Base-by-base conservation (phyloP, 441 rosid species). In the Brassica balearica region DNA sequence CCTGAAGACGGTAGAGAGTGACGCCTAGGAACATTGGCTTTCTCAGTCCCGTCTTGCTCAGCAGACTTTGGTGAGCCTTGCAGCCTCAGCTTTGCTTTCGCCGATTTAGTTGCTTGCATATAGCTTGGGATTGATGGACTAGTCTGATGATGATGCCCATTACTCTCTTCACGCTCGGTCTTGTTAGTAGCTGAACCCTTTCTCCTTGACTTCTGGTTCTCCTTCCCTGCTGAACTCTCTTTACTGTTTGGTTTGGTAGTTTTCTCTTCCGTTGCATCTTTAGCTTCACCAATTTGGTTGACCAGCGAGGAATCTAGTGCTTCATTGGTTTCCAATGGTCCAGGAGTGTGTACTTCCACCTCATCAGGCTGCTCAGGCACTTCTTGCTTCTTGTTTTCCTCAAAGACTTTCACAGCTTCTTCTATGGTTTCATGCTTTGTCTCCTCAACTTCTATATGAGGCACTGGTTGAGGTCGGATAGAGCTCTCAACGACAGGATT, bases 51-150 rank as follows among this genome's bases (percentile, higher is more conserved):
- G 1, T 93, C 97, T 78, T 89, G 93, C 81, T 86, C 86, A 41
- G 87, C 85, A 32, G 89, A 70, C 78, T 85, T 82, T 27, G 92
- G 93, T 43, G 99, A 94, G 65, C 92, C 94, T 82, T 92, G 97
- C 8, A 84, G 86, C 85, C 92, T 92, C 79, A 92, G 86, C 82
- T 96, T 94, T 69, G 97, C 98, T 87, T 92, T 96, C 1, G 97
- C 99, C 23, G 98, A 94, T 86, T 83, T 87, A 38, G 99, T 96
- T 61, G 96, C 98, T 77, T 89, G 92, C 98, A 96, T 96, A 80
- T 94, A 96, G 85, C 98, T 96, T 20, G 99, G 99, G 65, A 94
- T 65, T 29, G 86, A n/a, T 0, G 90, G 94, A 86, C 89, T 91
- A 78, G 66, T 86, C 79, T 87, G 92, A 51, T 87, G 92, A 32